Conservation (phyloP, 2,329 filamentous ascomycete species). For the Falciphora oryzae region DNA sequence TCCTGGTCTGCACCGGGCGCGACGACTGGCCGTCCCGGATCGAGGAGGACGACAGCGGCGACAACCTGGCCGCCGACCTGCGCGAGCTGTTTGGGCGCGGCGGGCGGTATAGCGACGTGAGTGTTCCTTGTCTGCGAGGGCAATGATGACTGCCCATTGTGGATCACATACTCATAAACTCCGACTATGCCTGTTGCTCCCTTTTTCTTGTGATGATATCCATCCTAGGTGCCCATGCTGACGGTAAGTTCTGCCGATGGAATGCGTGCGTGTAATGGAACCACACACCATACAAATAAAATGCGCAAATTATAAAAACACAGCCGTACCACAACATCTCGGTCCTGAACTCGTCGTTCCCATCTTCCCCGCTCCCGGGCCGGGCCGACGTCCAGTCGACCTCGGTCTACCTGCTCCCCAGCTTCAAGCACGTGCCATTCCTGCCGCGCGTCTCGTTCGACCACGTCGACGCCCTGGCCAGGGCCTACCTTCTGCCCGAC, state of each 20-base stretch:
- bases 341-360: conserved; percentile 70
- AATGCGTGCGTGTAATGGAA: not conserved
- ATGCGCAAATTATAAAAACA: conserved; percentile 5
- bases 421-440: conserved; percentile 72
- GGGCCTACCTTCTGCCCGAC: conserved; percentile 60
- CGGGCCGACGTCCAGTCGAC: conserved; percentile 44
- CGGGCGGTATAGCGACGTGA: conserved; percentile 61
- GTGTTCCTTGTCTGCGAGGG: conserved; percentile 21
- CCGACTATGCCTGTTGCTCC: too few species aligned
- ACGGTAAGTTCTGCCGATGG: not conserved
- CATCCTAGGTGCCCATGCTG: not conserved
- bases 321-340: conserved; percentile 82
- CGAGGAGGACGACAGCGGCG: conserved; percentile 67
- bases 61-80: conserved; percentile 65
- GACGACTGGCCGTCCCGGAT: conserved; percentile 79
- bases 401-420: conserved; percentile 73
- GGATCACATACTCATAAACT: not conserved
- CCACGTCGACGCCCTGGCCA: conserved; percentile 50
- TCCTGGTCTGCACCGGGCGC: conserved; percentile 76
- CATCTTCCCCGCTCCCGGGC: conserved; percentile 41
- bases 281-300: not conserved
- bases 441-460: conserved; percentile 59
- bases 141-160: not conserved
- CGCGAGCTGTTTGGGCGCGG: conserved; percentile 63
- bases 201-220: not conserved